These are phyloP conservation scores for Kockovaella imperatae DNA, from an alignment of 768 basidiomycete genomes.

Conservation along the genomic window DNA sequence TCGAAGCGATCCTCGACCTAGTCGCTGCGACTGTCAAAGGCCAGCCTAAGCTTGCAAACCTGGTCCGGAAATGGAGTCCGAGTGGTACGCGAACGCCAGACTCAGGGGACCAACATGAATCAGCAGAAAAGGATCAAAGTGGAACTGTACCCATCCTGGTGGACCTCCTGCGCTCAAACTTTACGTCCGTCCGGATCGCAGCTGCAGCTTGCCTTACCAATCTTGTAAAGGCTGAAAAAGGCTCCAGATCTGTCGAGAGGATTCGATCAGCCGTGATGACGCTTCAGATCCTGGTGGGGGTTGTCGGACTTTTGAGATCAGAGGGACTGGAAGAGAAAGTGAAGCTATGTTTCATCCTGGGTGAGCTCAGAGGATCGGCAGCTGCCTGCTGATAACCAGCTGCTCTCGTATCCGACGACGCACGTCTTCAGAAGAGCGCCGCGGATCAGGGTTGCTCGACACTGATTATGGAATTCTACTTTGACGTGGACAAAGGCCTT, in stretches of 20 bases:
- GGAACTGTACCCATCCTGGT: constrained; percentile 6
- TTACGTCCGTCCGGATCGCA: constrained; percentile 27
- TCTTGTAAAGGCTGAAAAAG: constrained; percentile 26
- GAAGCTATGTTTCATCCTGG: constrained; percentile 67
- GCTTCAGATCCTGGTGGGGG: constrained; percentile 23
- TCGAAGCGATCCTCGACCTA: constrained; percentile 39
- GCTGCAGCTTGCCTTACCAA: constrained; percentile 35
- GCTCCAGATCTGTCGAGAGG: constrained; percentile 5
- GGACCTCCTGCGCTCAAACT: constrained; percentile 13
- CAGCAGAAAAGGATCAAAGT: not conserved
- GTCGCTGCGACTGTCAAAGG: constrained; percentile 34
- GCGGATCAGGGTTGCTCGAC: constrained; percentile 62
- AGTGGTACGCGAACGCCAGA: not conserved
- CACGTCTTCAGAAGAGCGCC: constrained; percentile 59
- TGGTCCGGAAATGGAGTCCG: constrained; percentile 13
- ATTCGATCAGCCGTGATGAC: constrained; percentile 15
- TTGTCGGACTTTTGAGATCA: constrained; percentile 16
- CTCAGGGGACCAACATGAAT: not conserved
- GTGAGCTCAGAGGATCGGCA: constrained; percentile 47
- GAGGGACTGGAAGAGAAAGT: constrained; percentile 48
- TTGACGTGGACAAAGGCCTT: constrained; percentile 37
- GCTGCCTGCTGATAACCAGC: constrained; percentile 48
- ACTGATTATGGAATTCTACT: constrained; percentile 47
- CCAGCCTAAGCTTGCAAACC: constrained; percentile 15
- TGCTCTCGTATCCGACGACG: constrained; percentile 63